Evolutionary conservation across 108 stramenopile genomes (phyloP), one percentile per base, ranked within the genome.

Genomic region (Stephanodiscus triporus): DNA sequence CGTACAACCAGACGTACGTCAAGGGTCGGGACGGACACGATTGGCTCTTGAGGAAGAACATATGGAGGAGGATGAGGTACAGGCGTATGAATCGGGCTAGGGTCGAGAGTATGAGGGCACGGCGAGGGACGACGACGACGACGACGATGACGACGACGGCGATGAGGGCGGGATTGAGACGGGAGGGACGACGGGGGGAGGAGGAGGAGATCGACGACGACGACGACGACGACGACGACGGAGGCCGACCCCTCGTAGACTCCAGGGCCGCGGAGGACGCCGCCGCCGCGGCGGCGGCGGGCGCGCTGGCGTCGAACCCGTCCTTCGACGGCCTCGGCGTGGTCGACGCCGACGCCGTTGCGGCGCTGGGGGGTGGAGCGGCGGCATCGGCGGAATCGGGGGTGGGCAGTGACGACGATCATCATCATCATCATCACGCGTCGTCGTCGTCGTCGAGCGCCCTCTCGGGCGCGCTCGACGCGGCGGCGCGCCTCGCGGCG

Each of bases 61-160:
- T 95, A 58, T 95, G 95, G 95, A 73, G 95, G 22, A 75, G 95
- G 42, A 95, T 95, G 95, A 73, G 95, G 2, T 95, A 95, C 71
- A 83, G 95, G 43, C 67, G 95, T 42, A 91, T 92, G 81, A 95
- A 93, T 72, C 89, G 88, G 45, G 76, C 79, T 55, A 84, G 89
- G 81, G 89, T 95, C 40, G 42, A 62, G 50, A 68, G 72, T 22
- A 75, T 75, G 66, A 76, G 56, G 36, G 26, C 4, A 36, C 14
- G 36, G 53, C 11, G 40, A 1, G 40, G 40, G 40, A 9, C 10
- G 40, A 11, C 40, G 40, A 16, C 43, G 43, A 16, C 20, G 5
- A 48, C 37, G 40, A 40, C 24, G 19, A 45, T 16, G 43, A 3
- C 13, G 43, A 45, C 11, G 4, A 9, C 43, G 43, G 43, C 1